Base-by-base conservation (phyloP, 1,284 basidiomycete genomes). In the Takashimella koratensis region DNA sequence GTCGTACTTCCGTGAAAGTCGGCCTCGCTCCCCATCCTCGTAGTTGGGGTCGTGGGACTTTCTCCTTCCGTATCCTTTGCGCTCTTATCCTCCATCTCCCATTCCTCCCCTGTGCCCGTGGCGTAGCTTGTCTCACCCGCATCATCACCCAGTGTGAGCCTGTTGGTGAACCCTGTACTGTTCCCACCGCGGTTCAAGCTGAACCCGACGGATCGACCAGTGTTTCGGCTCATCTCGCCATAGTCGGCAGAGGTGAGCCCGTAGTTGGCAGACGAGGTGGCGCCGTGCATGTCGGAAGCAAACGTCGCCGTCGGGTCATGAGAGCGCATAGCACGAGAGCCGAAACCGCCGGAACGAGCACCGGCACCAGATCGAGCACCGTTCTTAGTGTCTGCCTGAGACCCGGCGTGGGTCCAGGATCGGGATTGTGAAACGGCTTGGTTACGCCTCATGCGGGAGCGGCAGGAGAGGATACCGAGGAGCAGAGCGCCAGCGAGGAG, bases 371-470 rank as follows among this genome's bases (percentile, higher is more conserved):
- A 36, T 36, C 10, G 16, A 16, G 8, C 16, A 51, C 45, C 23
- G 25, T 46, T 39, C 50, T 58, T 26, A 44, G 47, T 45, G 47
- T 47, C 50, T 36, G 27, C 52, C 12, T 43, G 30, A 5, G 60
- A 52, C n/a, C 60, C 63, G 16, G 62, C 60, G 5, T 59, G 62
- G 36, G 64, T 62, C 63, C 67, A 67, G 6, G 63, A 62, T 27
- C 64, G 64, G 50, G 23, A 36, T 30, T 65, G 59, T 5, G 62
- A 52, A 5, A 52, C 40, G 11, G 52, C 53, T 39, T 53, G 55
- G 11, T 70, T 64, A 13, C 51, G 36, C 40, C 53, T 58, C 36
- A 63, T 55, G 12, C 64, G 52, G 13, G 48, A 21, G 24, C 66
- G 54, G 41, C 62, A 64, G 20, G 63, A 53, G 16, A 62, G 10